Base-by-base conservation (phyloP, 306 rosid genomes). In the Lathyrus sativus region DNA sequence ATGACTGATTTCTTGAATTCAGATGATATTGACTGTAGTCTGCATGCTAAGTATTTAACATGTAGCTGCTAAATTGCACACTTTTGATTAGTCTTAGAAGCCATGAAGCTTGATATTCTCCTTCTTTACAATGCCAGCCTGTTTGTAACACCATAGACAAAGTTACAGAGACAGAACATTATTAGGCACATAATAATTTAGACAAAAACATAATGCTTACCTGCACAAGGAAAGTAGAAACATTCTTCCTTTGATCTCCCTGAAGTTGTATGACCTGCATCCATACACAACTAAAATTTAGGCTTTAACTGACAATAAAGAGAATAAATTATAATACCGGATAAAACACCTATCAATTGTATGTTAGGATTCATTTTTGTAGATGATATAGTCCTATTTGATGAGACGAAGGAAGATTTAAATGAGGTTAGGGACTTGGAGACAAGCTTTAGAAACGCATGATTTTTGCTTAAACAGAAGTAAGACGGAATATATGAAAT, bases 51-150 rank as follows among this genome's bases (percentile, higher is more conserved):
- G 19, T 58, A 19, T 42, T 48, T 43, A 79, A 70, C 82, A 76
- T 45, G 65, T 33, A 33, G 68, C 73, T 28, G 68, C 73, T 28
- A 35, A 66, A 39, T 74, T 46, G 42, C 50, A 26, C 63, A 65
- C 74, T 62, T 35, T 51, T 38, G 70, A 44, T 41, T 12, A 17
- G 62, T 38, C 74, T 70, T 73, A 84, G 66, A 84, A 84, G 53
- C 88, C 88, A 81, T 84, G 88, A 78, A 84, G 51, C 85, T 84
- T 84, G 77, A 84, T 84, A 24, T 78, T 74, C 67, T 84, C 88
- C 81, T 84, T 84, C 83, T 84, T 84, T n/a, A 72, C 88, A 68
- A 84, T 80, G 49, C 88, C 85, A 13, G 85, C 88, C 85, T 84
- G 78, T 33, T 73, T 54, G 56, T 45, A 65, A 67, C 59, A 73